Evolutionary conservation across 1,139 yeast genomes (phyloP).

Genomic region (Taphrina flavorubra): DNA sequence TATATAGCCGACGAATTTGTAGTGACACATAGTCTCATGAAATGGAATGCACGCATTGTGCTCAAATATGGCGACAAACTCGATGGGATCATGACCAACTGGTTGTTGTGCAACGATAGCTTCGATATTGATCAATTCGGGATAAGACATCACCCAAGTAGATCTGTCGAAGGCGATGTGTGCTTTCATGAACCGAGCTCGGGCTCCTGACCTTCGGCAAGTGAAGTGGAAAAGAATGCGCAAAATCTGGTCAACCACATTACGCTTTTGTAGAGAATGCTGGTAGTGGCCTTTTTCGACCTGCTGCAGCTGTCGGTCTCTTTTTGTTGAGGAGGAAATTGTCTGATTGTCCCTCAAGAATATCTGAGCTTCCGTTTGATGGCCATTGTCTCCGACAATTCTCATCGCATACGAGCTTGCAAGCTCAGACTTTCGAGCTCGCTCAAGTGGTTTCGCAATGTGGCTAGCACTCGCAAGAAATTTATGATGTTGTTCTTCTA

Average conservation of each 20-base stretch:
- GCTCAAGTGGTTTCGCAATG: too few species aligned
- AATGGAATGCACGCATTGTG: slow-evolving; percentile 1
- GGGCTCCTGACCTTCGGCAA: neutral
- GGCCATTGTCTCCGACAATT: too few species aligned
- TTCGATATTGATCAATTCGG: slow-evolving; percentile 1
- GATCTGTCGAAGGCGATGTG: neutral
- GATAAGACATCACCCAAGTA: neutral
- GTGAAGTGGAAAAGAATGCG: slow-evolving; percentile 3
- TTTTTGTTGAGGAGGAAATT: too few species aligned
- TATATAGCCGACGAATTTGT: neutral
- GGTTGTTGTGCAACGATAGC: neutral
- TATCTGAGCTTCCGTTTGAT: too few species aligned
- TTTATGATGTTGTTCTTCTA: too few species aligned
- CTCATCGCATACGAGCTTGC: too few species aligned
- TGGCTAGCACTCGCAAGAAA: too few species aligned
- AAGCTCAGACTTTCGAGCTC: too few species aligned
- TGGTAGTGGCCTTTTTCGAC: too few species aligned
- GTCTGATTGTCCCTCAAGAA: too few species aligned
- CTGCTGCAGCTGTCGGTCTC: too few species aligned
- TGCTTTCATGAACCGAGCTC: slow-evolving; percentile 1
- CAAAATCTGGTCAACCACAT: neutral
- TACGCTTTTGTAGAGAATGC: neutral
- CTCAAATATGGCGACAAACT: neutral
- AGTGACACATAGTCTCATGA: slow-evolving; percentile 1
- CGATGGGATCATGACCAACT: neutral